Evolutionary conservation across 306 rosid genomes (phyloP).

Genomic region (Lithocarpus polystachyus): DNA sequence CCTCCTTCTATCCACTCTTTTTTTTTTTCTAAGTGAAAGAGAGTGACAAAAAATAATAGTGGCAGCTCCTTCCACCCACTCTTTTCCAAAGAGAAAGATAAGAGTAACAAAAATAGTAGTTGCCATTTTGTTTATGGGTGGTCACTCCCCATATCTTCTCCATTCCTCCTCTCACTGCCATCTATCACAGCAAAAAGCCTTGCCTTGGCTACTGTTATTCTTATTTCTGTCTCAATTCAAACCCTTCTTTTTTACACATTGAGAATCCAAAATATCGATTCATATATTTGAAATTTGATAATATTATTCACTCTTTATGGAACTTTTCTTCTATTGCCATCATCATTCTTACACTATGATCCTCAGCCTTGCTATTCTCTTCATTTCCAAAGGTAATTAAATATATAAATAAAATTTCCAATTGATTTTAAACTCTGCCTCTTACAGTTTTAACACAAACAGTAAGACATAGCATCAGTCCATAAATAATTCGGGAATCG

Average conservation of each 20-base stretch:
- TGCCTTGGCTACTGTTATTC: not conserved
- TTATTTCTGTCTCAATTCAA: no score
- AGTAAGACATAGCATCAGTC: no score
- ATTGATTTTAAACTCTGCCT: not conserved
- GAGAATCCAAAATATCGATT: no score
- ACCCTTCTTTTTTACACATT: no score
- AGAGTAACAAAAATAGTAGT: slow-evolving; percentile 5
- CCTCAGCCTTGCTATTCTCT: slow-evolving; percentile 23
- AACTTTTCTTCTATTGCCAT: slow-evolving; percentile 4
- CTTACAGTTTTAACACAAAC: no score
- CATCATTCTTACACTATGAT: slow-evolving; percentile 14
- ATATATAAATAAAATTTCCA: not conserved
- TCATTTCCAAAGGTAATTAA: slow-evolving; percentile 42
- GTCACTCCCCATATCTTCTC: not conserved
- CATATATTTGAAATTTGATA: no score
- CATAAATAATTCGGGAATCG: no score
- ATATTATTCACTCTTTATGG: slow-evolving; percentile 21
- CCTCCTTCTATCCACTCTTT: slow-evolving; percentile 23
- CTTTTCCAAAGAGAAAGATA: slow-evolving; percentile 17
- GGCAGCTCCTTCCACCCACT: slow-evolving; percentile 17
- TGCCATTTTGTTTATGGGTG: not conserved
- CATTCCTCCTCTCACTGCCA: slow-evolving; percentile 14
- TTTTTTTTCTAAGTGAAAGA: not conserved
- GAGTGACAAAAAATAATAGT: slow-evolving; percentile 2
- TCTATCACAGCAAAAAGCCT: slow-evolving; percentile 1